Evolutionary conservation across 768 basidiomycete species (phyloP), one percentile per base, ranked within the genome.

Genomic region (Podaxis carcinomalis): DNA sequence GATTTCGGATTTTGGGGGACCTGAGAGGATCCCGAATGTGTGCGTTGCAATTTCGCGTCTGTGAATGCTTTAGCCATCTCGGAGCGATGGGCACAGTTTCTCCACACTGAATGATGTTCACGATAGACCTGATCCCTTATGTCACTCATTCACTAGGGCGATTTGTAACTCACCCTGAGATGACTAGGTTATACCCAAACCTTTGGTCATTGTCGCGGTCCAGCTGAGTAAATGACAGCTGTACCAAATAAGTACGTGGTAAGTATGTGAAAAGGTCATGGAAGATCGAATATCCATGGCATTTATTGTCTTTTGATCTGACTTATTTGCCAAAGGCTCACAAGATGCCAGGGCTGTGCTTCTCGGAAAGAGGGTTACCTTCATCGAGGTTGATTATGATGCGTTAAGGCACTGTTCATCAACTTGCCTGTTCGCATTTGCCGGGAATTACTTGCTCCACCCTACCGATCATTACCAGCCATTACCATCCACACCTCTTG

Each of bases 381-480:
- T 19, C 36, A 54, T 25, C 25, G 37, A 39, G 52, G 52, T 54
- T 35, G 19, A 10, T 36, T 36, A 54, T n/a, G 35, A n/a, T 21
- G 37, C 35, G 52, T 54, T 54, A 25, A 21, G 14, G 11, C 35
- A 39, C 52, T 9, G n/a, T 19, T 44, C 42, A 44, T 44, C 42
- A 44, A 21, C 25, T 49, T 49, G 19, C 23, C 14, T 4, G 21
- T 23, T 23, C 11, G 21, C 25, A 49, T 6, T 49, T 23, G 19
- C 47, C 23, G 47, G 47, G 25, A 49, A 49, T 49, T 37, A 35
- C 39, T 42, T 11, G 52, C 57, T 59, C 57, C 50, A 51, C 57
- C 27, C 36, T 36, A 51, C 52, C 49, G 57, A 59, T 58, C 56
- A 27, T 37, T 49, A 57, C 50, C 37, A 51, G 28, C n/a, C 2